Evolutionary conservation across 2,329 filamentous ascomycete species (phyloP).

Genomic region (Achaetomium macrosporum): DNA sequence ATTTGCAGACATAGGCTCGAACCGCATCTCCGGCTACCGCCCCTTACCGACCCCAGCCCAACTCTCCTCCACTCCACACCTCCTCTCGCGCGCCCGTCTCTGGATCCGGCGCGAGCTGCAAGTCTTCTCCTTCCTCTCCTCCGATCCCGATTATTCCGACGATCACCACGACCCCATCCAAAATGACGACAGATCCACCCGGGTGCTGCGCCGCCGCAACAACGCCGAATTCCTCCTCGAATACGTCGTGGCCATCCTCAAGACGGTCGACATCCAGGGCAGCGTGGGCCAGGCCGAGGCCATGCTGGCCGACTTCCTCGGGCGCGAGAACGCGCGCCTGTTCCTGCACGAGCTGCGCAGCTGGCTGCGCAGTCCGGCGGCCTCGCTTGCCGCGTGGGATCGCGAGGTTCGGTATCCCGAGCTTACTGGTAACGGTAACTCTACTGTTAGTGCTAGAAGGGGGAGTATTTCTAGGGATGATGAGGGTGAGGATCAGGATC

Average conservation of each 20-base stretch:
- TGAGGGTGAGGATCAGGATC: background rate
- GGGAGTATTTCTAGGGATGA: background rate
- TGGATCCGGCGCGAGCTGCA: conserved; percentile 81
- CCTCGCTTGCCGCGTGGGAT: conserved; percentile 72
- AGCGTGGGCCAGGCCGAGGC: conserved; percentile 74
- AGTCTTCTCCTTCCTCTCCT: conserved; percentile 67
- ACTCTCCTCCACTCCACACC: conserved; percentile 57
- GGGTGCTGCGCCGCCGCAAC: conserved; percentile 43
- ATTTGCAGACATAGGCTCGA: conserved; percentile 63
- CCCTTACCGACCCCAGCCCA: conserved; percentile 54
- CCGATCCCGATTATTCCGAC: conserved; percentile 18
- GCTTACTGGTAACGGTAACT: background rate
- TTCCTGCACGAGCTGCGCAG: conserved; percentile 81
- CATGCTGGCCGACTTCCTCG: conserved; percentile 72
- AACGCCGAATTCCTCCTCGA: conserved; percentile 82
- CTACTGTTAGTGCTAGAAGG: background rate
- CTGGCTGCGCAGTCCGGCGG: conserved; percentile 78
- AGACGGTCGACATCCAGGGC: conserved; percentile 74
- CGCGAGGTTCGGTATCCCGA: conserved; percentile 63
- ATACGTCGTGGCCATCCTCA: conserved; percentile 78
- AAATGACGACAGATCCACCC: background rate
- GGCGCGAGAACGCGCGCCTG: conserved; percentile 63
- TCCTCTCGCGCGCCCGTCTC: conserved; percentile 69
- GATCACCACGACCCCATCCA: conserved; percentile 20
- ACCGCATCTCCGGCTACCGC: conserved; percentile 67